Evolutionary conservation across 2,329 filamentous ascomycete genomes (phyloP).

Genomic region (Colletotrichum gloeosporioides): DNA sequence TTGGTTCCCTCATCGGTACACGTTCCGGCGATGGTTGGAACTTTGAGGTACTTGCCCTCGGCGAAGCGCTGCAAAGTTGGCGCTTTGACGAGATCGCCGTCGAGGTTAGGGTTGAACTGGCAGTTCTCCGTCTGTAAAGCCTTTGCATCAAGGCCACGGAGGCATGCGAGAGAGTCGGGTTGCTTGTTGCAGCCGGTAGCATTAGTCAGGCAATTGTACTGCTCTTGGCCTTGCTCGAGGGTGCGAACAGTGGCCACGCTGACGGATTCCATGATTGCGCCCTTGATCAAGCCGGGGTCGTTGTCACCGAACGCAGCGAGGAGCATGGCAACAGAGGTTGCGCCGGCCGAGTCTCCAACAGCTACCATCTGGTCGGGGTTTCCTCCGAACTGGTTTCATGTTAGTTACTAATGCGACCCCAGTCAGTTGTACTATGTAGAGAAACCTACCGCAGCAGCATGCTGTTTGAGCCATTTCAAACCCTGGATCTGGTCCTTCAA

Average conservation of each 20-base stretch:
- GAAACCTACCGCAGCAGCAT: slow-evolving; percentile 53
- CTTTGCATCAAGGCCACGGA: slow-evolving; percentile 31
- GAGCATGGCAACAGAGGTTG: slow-evolving; percentile 67
- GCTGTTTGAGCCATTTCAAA: slow-evolving; percentile 70
- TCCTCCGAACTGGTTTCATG: slow-evolving; percentile 65
- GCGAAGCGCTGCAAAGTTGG: slow-evolving; percentile 53
- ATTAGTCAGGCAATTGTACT: slow-evolving; percentile 50
- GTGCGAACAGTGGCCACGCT: slow-evolving; percentile 54
- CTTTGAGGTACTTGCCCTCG: slow-evolving; percentile 55
- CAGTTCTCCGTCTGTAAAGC: slow-evolving; percentile 25
- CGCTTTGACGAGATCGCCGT: slow-evolving; percentile 56
- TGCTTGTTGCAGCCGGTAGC: slow-evolving; percentile 47
- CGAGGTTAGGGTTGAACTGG: slow-evolving; percentile 48
- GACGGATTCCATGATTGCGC: slow-evolving; percentile 54
- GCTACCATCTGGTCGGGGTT: slow-evolving; percentile 71
- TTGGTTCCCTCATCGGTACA: slow-evolving; percentile 43
- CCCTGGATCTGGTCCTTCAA: slow-evolving; percentile 74
- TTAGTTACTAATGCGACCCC: not conserved
- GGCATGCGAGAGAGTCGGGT: slow-evolving; percentile 47
- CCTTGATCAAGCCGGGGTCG: slow-evolving; percentile 55
- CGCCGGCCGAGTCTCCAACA: slow-evolving; percentile 73
- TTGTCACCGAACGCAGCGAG: slow-evolving; percentile 60
- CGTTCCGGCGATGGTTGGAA: slow-evolving; percentile 56
- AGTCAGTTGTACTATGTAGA: rapidly evolving
- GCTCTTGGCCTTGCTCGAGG: slow-evolving; percentile 46